A percentile compares a stretch with the other conserved stretches of the same genome.
These are phyloP conservation scores for Apiosordaria backusii DNA, from an alignment of 495 filamentous ascomycete species.

Conservation along the genomic window DNA sequence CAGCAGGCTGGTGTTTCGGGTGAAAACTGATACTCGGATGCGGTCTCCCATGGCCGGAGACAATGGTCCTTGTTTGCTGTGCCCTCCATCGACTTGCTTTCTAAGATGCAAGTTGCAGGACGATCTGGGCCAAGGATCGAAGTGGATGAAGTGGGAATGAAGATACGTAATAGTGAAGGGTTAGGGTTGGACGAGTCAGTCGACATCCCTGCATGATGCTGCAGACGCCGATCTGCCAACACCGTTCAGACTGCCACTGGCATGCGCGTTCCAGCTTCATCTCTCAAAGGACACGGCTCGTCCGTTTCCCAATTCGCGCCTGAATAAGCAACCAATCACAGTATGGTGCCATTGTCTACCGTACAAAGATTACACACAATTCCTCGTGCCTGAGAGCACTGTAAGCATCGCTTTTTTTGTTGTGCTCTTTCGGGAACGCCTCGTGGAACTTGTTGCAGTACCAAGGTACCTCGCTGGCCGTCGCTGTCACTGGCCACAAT, in stretches of 20 bases:
- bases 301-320: constrained; percentile 9
- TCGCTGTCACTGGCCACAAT: constrained; percentile 9
- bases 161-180: neutral
- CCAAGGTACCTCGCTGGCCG: neutral
- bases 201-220: neutral
- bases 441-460: constrained; percentile 10
- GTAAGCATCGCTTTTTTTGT: neutral
- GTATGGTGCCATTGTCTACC: constrained; percentile 13
- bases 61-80: neutral
- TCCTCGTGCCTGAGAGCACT: constrained; percentile 3
- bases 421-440: constrained; percentile 9
- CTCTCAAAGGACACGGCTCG: neutral
- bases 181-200: constrained; percentile 1
- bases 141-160: neutral
- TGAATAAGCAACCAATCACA: constrained; percentile 21
- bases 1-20: constrained; percentile 6
- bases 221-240: neutral
- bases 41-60: neutral
- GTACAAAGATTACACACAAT: constrained; percentile 10
- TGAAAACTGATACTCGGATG: neutral
- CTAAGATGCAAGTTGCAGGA: neutral
- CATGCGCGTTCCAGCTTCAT: neutral
- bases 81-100: neutral
- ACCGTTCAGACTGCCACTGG: constrained; percentile 12
- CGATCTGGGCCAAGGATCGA: neutral